Conservation (phyloP, 2,329 filamentous ascomycete species). For the Geosmithia morbida region DNA sequence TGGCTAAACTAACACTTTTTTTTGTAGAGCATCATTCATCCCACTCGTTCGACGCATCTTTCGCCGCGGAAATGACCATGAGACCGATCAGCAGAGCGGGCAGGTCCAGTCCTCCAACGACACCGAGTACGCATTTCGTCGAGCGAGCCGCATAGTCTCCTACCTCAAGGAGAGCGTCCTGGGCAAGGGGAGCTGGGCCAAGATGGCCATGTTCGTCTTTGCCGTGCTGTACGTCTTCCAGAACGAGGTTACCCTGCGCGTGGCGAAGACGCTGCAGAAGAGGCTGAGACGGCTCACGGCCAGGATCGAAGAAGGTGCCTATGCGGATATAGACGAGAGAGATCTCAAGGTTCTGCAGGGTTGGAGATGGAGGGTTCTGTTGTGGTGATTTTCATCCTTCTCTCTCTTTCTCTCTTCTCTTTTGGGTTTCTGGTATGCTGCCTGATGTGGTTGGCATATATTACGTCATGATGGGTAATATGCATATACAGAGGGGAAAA, state of each 20-base stretch:
- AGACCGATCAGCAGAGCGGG: constrained; percentile 17
- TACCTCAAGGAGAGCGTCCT: constrained; percentile 31
- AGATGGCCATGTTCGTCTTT: constrained; percentile 38
- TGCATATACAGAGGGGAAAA: too few species aligned
- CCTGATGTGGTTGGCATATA: too few species aligned
- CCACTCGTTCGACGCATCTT: constrained; percentile 37
- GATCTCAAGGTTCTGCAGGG: constrained; percentile 35
- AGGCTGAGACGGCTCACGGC: constrained; percentile 30
- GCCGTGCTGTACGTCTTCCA: constrained; percentile 43
- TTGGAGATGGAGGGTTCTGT: constrained; percentile 41
- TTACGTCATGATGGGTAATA: too few species aligned
- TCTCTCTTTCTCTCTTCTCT: too few species aligned
- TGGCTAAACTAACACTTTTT: too few species aligned
- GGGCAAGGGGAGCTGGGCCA: constrained; percentile 29
- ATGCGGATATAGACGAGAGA: constrained; percentile 25
- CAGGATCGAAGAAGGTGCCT: constrained; percentile 31
- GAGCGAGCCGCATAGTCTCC: constrained; percentile 32
- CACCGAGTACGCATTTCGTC: constrained; percentile 42
- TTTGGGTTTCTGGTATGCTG: too few species aligned
- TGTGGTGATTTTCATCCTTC: constrained; percentile 28
- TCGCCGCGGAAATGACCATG: constrained; percentile 23
- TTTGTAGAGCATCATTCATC: constrained; percentile 35
- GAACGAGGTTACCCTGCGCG: constrained; percentile 41
- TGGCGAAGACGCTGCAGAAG: constrained; percentile 35
- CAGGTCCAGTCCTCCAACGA: constrained; percentile 23